phyloP scores from a whole-genome alignment of 1,284 basidiomycete species.

The Tremellales sp. region DNA sequence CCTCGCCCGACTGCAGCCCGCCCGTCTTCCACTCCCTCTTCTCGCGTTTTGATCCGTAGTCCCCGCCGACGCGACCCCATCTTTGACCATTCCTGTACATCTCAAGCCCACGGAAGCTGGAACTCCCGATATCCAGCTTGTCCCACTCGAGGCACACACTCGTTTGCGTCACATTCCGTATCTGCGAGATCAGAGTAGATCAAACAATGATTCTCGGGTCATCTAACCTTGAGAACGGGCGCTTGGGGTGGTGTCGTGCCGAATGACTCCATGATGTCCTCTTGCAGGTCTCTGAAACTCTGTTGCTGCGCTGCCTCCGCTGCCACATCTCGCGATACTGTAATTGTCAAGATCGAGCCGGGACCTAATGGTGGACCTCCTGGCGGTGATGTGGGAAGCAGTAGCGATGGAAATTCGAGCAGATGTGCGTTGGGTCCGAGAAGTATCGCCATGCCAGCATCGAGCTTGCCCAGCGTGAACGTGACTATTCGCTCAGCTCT shows the following conservation, averaged over 20 bases:
- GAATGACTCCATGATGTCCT: constrained; percentile 69
- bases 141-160: constrained; percentile 92
- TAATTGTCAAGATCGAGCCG: constrained; percentile 94
- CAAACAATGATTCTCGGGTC: background rate
- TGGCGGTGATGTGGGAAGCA: constrained; percentile 59
- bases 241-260: constrained; percentile 64
- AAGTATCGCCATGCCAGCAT: constrained; percentile 59
- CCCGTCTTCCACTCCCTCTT: constrained; percentile 64
- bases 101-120: constrained; percentile 77
- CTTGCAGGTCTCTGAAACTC: constrained; percentile 78
- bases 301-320: constrained; percentile 76
- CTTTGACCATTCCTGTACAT: constrained; percentile 87
- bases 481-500: too few species aligned
- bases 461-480: constrained; percentile 69
- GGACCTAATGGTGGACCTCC: constrained; percentile 69
- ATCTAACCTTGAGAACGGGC: constrained; percentile 53
- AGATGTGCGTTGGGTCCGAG: constrained; percentile 86
- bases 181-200: constrained; percentile 28
- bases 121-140: constrained; percentile 72
- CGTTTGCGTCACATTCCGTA: constrained; percentile 92
- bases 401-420: constrained; percentile 90
- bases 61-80: constrained; percentile 55
- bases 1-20: constrained; percentile 77
- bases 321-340: constrained; percentile 73
- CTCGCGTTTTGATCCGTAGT: constrained; percentile 29